Evolutionary conservation across 805 yeast genomes (phyloP).

Genomic region (Debaryomyces castellii): DNA sequence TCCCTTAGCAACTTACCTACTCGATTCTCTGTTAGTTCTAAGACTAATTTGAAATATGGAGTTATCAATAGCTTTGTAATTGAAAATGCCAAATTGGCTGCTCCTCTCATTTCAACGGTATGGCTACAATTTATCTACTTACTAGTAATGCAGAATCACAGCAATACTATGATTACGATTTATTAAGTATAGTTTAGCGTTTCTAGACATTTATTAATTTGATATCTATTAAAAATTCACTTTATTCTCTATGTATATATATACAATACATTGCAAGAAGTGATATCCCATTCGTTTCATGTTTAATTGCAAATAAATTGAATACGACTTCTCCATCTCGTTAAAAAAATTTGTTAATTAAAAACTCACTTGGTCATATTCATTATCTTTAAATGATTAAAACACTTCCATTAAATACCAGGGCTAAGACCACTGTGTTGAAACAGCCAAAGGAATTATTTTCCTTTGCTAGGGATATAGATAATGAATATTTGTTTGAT

Average conservation of each 20-base stretch:
- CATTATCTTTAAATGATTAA: constrained; percentile 18
- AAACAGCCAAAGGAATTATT: constrained; percentile 84
- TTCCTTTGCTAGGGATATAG: constrained; percentile 61
- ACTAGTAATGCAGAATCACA: too few relatives aligned
- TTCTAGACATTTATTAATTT: too few relatives aligned
- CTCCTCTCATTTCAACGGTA: too few relatives aligned
- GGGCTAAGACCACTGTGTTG: constrained; percentile 65
- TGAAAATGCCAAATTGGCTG: too few relatives aligned
- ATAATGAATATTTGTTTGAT: constrained; percentile 42
- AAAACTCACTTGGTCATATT: background rate
- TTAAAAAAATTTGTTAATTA: background rate
- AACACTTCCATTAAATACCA: constrained; percentile 42
- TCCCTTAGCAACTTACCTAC: too few relatives aligned
- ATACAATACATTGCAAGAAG: background rate
- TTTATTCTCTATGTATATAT: background rate
- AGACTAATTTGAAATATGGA: too few relatives aligned
- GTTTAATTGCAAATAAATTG: background rate
- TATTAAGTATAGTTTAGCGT: too few relatives aligned
- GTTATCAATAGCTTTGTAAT: too few relatives aligned
- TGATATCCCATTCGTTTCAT: background rate
- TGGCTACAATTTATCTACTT: too few relatives aligned
- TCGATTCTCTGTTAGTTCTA: too few relatives aligned
- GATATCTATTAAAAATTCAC: too few relatives aligned
- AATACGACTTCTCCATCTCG: background rate
- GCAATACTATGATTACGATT: too few relatives aligned